Base-by-base conservation (phyloP, 352 stramenopile genomes). In the Pythium brassicae region DNA sequence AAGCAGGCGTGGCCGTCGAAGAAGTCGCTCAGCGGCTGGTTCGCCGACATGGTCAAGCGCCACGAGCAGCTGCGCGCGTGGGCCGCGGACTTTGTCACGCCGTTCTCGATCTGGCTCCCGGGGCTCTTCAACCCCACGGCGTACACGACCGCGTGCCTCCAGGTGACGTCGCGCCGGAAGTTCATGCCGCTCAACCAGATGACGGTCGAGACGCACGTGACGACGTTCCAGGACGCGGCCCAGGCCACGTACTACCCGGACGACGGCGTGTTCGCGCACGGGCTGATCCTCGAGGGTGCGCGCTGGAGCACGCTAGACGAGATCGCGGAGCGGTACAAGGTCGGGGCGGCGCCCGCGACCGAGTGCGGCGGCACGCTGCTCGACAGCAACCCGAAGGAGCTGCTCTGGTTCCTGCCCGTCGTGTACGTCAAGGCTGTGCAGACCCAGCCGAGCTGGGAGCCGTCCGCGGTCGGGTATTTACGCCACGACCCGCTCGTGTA, bases 381-480 rank as follows among this genome's bases (percentile, higher is more conserved):
- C 14, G 94, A 98, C 59, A 97, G 89, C 69, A 92, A 96, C 53
- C 87, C 97, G 11, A 99, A 99, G 71, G 92, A 99, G 69, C 69
- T 98, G 59, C 76, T 98, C 25, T 96, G 89, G 63, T 65, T 70
- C 32, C 84, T 98, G 71, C 96, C 70, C 15, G 83, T 99, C 17
- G 81, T 99, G 50, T 98, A 98, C 69, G 83, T 99, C 58, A 98
- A 98, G 65, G 95, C 92, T 32, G 95, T 98, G 57, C 86, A 92
- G 57, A 97, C 98, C 26, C 80, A 92, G 56, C 75, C 87, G 29
- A 78, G 66, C 9, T 99, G 96, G 96, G 94, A 99, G 66, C 89
- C 94, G 25, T 97, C 91, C 32, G 83, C 92, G 8, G 96, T 98
- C 23, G 96, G 96, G 22, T 99, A 98, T 62, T 61, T 99, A 51